Evolutionary conservation across 75 land plant genomes (phyloP), one percentile per base, ranked within the genome.

Genomic region (Selaginella tamariscina): DNA sequence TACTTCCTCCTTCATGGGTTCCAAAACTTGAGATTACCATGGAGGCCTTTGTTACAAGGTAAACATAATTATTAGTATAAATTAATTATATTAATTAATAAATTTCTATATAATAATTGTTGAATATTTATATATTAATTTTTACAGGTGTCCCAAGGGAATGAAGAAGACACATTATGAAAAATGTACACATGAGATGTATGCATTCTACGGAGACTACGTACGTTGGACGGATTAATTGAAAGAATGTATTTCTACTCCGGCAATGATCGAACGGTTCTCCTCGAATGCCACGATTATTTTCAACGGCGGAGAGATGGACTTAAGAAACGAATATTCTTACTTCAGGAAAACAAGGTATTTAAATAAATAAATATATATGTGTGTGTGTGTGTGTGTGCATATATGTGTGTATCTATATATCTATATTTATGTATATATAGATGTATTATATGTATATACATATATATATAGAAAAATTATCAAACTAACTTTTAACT

Each of bases 191-290:
- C 74, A 75, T 66, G 67, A 71, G 13, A 57, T 75, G 60, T 75
- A 65, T 66, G 67, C 78, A 13, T 75, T 75, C 55, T 75, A 75
- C 39, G 78, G 78, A 24, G 78, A 75, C 49, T 75, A 72, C 44
- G 67, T 75, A 30, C 57, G 70, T 32, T 75, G 78, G 78, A 75
- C 71, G 78, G 78, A 29, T 57, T 75, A 27, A 56, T 75, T 13
- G 78, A 75, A 70, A 32, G 78, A 8, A n/a, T 75, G 0, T 33
- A 64, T 1, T 57, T 55, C 31, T 75, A 71, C 65, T 22, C 44
- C 2, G 78, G 71, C 65, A 67, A 75, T 24, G 54, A 75, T 13
- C 32, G 74, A 54, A 26, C 67, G 20, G 54, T 44, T 55, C 32
- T 75, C 27, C 0, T 66, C n/a, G 78, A 75, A 65, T 72, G 76